A percentile compares a stretch with the other conserved stretches of the same genome.
Evolutionary conservation across 805 yeast species (phyloP).

Genomic region (Candida piceae): DNA sequence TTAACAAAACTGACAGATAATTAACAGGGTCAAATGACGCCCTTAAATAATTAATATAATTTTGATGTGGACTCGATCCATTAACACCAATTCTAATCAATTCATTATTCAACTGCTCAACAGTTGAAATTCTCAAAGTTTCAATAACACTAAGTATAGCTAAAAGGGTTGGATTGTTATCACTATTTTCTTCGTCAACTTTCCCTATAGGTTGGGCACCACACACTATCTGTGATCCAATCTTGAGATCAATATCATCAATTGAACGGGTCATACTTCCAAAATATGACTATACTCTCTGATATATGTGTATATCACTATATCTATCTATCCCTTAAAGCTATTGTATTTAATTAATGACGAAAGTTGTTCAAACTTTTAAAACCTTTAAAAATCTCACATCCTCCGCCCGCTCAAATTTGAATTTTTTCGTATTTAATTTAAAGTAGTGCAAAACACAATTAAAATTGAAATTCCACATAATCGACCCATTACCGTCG

Average conservation of each 20-base stretch:
- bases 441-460: too few species aligned
- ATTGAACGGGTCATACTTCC: too few species aligned
- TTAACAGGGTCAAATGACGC: background rate
- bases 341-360: too few species aligned
- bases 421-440: too few species aligned
- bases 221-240: slow-evolving; percentile 1
- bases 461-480: too few species aligned
- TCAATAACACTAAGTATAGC: background rate
- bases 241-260: slow-evolving; percentile 1
- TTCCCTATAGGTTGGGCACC: slow-evolving; percentile 2
- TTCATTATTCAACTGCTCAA: background rate
- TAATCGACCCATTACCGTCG: too few species aligned
- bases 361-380: too few species aligned
- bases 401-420: too few species aligned
- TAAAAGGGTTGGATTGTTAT: background rate
- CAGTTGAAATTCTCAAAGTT: background rate
- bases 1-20: background rate
- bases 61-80: background rate
- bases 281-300: too few species aligned
- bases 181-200: background rate
- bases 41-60: slow-evolving; percentile 1
- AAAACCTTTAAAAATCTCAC: too few species aligned
- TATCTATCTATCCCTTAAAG: too few species aligned
- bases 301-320: too few species aligned
- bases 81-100: background rate